Evolutionary conservation across 345 rosid species (phyloP).

Genomic region (Gossypium rotundifolium): DNA sequence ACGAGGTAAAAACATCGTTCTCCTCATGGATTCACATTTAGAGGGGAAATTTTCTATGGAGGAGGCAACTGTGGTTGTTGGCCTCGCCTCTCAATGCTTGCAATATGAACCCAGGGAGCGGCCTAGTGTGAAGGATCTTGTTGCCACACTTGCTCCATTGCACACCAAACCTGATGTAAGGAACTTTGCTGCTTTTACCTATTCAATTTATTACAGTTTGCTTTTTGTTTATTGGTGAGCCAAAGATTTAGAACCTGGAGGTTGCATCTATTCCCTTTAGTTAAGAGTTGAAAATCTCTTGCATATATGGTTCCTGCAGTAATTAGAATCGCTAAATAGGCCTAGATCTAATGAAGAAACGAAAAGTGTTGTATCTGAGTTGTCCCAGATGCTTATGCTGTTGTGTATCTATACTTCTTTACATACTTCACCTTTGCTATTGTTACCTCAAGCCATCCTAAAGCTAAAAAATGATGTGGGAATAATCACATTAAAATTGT

Average conservation of each 20-base stretch:
- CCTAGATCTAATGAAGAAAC: neutral
- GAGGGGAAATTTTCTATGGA: constrained; percentile 87
- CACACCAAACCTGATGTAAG: constrained; percentile 83
- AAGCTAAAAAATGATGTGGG: neutral
- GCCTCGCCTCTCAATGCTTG: constrained; percentile 80
- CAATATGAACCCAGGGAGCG: constrained; percentile 95
- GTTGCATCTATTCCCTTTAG: neutral
- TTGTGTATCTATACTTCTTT: neutral
- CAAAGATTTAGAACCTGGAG: neutral
- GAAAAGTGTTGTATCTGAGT: neutral
- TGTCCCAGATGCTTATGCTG: neutral
- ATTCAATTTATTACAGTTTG: neutral
- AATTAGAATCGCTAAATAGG: neutral
- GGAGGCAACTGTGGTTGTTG: constrained; percentile 77
- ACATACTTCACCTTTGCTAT: neutral
- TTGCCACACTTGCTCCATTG: constrained; percentile 62
- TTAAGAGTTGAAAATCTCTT: neutral
- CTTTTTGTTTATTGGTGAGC: neutral
- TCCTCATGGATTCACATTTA: constrained; percentile 88
- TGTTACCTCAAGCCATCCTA: neutral
- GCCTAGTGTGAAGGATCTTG: constrained; percentile 77
- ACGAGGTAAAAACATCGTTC: constrained; percentile 59
- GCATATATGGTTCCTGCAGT: neutral
- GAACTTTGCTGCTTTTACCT: constrained; percentile 2
- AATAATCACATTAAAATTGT: neutral